A percentile compares a stretch with the other conserved stretches of the same genome.
These are phyloP conservation scores for Scleroderma citrinum DNA, from an alignment of 768 basidiomycete genomes.

Conservation along the genomic window DNA sequence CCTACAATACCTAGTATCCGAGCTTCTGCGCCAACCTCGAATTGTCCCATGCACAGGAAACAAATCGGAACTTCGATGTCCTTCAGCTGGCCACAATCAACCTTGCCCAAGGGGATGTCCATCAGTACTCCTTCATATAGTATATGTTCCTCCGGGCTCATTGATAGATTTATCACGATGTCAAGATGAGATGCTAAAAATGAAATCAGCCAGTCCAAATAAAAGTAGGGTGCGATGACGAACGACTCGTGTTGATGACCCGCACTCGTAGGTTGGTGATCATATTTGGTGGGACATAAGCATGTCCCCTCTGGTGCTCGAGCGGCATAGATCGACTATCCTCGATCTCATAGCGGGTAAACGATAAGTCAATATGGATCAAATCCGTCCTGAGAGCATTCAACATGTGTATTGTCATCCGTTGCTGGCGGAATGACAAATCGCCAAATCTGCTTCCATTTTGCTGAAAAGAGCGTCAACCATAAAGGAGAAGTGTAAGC, in stretches of 20 bases:
- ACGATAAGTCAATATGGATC: slow-evolving; percentile 51
- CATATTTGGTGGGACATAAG: slow-evolving; percentile 48
- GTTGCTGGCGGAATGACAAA: slow-evolving; percentile 71
- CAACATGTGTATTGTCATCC: slow-evolving; percentile 75
- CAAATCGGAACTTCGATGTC: slow-evolving; percentile 55
- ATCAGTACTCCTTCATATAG: slow-evolving; percentile 62
- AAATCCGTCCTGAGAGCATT: slow-evolving; percentile 67
- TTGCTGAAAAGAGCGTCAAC: slow-evolving; percentile 42
- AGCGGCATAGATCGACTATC: slow-evolving; percentile 8
- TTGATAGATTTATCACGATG: slow-evolving; percentile 47
- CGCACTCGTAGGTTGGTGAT: slow-evolving; percentile 55
- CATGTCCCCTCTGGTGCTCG: slow-evolving; percentile 32
- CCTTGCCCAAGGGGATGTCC: slow-evolving; percentile 58
- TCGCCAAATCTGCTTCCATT: slow-evolving; percentile 73
- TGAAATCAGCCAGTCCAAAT: slow-evolving; percentile 7
- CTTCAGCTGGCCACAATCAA: slow-evolving; percentile 48
- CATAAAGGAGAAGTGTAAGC: not conserved
- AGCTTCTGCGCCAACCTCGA: slow-evolving; percentile 40
- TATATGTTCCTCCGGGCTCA: slow-evolving; percentile 59
- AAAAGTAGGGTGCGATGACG: slow-evolving; percentile 23
- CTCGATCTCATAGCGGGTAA: slow-evolving; percentile 31
- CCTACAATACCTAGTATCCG: slow-evolving; percentile 17
- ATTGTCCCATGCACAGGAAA: slow-evolving; percentile 68
- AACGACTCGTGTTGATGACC: slow-evolving; percentile 65
- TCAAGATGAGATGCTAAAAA: slow-evolving; percentile 44